phyloP scores from a whole-genome alignment of 148 eudicot genomes.

The Rhododendron williamsianum region DNA sequence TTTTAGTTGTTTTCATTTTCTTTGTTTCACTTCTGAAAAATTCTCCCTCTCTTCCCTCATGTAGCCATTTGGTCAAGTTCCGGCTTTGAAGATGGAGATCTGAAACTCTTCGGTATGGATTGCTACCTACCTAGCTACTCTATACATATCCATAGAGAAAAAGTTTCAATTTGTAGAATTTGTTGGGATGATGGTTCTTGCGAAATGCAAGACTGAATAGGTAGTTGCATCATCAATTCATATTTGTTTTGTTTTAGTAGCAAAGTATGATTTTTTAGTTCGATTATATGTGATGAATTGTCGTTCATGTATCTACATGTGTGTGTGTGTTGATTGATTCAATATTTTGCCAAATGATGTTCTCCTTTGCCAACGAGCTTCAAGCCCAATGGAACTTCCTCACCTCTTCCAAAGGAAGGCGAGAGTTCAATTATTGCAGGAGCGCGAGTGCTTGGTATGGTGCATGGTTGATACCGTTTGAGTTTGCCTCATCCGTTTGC shows the following conservation, averaged over 20 bases:
- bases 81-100: slow-evolving; percentile 43
- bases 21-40: not conserved
- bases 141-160: not conserved
- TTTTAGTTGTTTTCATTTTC: not conserved
- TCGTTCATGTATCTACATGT: too few relatives aligned
- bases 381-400: too few relatives aligned
- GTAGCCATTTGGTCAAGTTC: slow-evolving; percentile 49
- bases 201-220: not conserved
- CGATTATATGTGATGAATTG: too few relatives aligned
- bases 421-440: not conserved
- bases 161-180: not conserved
- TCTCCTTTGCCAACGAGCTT: not conserved
- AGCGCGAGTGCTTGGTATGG: not conserved
- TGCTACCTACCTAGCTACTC: not conserved
- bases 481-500: too few relatives aligned
- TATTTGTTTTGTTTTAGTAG: too few relatives aligned
- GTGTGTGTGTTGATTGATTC: not conserved
- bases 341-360: not conserved
- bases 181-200: not conserved
- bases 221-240: not conserved
- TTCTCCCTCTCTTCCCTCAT: not conserved
- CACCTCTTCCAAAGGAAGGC: not conserved
- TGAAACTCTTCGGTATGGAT: slow-evolving; percentile 35
- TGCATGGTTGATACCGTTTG: too few relatives aligned
- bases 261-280: too few relatives aligned